Percentiles rank a stretch among this genome's conserved stretches.
These are phyloP conservation scores for Leptoxyphium fumago DNA, from an alignment of 2,329 filamentous ascomycete species.

Conservation along the genomic window DNA sequence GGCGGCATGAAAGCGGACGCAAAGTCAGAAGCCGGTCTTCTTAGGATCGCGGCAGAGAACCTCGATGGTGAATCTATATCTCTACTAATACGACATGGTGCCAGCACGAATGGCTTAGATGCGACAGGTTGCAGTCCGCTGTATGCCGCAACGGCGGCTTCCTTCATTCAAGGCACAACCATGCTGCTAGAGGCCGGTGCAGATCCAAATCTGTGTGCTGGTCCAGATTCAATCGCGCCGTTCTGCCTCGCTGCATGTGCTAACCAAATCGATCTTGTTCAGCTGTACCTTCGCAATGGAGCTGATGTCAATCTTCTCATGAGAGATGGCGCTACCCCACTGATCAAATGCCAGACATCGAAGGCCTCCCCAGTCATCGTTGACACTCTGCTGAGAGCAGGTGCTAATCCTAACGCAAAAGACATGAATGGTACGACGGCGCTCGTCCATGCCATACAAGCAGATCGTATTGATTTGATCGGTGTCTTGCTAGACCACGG, in stretches of 20 bases:
- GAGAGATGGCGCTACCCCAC: slow-evolving; percentile 43
- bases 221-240: slow-evolving; percentile 40
- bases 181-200: slow-evolving; percentile 51
- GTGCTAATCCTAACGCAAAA: slow-evolving; percentile 44
- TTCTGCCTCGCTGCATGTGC: slow-evolving; percentile 36
- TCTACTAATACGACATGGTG: slow-evolving; percentile 46
- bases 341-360: slow-evolving; percentile 47
- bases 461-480: slow-evolving; percentile 42
- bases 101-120: slow-evolving; percentile 44
- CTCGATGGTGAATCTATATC: slow-evolving; percentile 24
- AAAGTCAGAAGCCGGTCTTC: slow-evolving; percentile 6
- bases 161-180: slow-evolving; percentile 42
- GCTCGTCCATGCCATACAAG: slow-evolving; percentile 46
- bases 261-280: slow-evolving; percentile 41
- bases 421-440: slow-evolving; percentile 48
- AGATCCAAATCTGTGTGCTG: slow-evolving; percentile 39
- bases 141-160: slow-evolving; percentile 31
- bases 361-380: slow-evolving; percentile 40
- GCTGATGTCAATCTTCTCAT: slow-evolving; percentile 42
- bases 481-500: slow-evolving; percentile 39
- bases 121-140: slow-evolving; percentile 47
- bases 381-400: slow-evolving; percentile 46
- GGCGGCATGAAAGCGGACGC: slow-evolving; percentile 9
- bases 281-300: slow-evolving; percentile 47
- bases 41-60: slow-evolving; percentile 12